These are phyloP conservation scores for Syzygium aqueum DNA, from an alignment of 345 rosid species.

Conservation along the genomic window DNA sequence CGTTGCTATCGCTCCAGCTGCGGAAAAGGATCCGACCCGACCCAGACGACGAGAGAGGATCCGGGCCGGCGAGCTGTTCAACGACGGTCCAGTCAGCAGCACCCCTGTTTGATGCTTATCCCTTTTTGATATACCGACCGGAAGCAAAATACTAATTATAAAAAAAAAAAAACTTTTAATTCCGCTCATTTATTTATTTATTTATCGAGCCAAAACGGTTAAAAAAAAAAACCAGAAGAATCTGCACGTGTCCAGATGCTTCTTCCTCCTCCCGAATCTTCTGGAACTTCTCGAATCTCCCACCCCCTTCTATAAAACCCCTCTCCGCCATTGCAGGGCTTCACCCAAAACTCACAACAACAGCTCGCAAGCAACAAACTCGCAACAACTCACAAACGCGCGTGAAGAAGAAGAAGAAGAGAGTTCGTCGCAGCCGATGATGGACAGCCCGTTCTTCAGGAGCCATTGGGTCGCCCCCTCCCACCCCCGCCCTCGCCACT, in stretches of 20 bases:
- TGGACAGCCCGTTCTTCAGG: conserved; percentile 26
- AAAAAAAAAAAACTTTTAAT: no score
- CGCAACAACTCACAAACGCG: neutral
- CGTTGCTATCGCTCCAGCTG: rapidly evolving
- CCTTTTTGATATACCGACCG: neutral
- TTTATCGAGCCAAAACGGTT: neutral
- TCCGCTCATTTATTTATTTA: neutral
- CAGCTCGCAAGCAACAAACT: neutral
- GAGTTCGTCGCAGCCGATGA: neutral
- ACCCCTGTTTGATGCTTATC: neutral
- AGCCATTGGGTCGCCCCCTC: conserved; percentile 10
- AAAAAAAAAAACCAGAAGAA: conserved; percentile 3
- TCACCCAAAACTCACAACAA: neutral
- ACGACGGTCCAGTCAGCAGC: no score
- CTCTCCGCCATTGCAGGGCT: neutral
- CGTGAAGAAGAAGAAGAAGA: no score
- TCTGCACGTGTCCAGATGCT: conserved; percentile 17
- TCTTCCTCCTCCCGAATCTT: neutral
- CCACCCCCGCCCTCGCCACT: neutral
- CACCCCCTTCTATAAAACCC: neutral
- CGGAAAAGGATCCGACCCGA: rapidly evolving
- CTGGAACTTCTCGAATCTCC: conserved; percentile 32
- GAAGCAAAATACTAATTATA: neutral
- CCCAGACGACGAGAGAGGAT: rapidly evolving
- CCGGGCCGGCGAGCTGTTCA: no score